These are phyloP conservation scores for Penicillium palitans DNA, from an alignment of 2,329 filamentous ascomycete species.

Conservation along the genomic window DNA sequence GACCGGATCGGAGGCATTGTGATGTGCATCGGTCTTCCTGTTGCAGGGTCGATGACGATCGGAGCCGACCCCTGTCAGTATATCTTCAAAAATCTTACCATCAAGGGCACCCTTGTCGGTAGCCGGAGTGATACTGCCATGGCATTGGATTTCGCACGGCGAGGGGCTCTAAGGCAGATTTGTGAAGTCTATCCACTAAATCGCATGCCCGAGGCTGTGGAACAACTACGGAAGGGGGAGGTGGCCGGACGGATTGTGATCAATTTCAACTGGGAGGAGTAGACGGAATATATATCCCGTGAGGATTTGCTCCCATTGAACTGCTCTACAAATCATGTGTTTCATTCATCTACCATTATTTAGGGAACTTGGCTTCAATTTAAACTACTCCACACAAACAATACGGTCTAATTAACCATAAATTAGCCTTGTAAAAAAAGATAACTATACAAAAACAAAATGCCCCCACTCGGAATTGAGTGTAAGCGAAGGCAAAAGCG, in stretches of 20 bases:
- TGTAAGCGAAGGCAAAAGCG: not conserved
- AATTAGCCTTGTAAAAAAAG: not conserved
- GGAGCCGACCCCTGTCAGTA: conserved; percentile 30
- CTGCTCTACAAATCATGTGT: not conserved
- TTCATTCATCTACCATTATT: not conserved
- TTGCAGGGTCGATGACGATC: conserved; percentile 22
- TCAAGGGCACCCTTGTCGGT: conserved; percentile 32
- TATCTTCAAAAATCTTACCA: conserved; percentile 28
- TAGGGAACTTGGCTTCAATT: not conserved
- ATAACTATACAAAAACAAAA: conserved; percentile 2
- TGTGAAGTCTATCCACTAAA: conserved; percentile 51
- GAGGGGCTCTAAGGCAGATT: conserved; percentile 53
- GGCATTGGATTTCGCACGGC: conserved; percentile 48
- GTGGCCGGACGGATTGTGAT: conserved; percentile 56
- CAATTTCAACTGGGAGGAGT: conserved; percentile 49
- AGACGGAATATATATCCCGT: not conserved
- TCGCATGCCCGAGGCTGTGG: conserved; percentile 52
- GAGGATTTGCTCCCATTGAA: not conserved
- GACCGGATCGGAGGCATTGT: conserved; percentile 51
- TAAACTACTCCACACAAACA: too few species aligned
- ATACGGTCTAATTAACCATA: too few species aligned
- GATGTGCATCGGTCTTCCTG: conserved; percentile 52
- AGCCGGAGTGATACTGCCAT: conserved; percentile 38
- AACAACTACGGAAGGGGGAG: conserved; percentile 51
- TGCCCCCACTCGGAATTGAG: conserved; percentile 8